These are phyloP conservation scores for Caloboletus inedulis DNA, from an alignment of 1,284 basidiomycete species.

Conservation along the genomic window DNA sequence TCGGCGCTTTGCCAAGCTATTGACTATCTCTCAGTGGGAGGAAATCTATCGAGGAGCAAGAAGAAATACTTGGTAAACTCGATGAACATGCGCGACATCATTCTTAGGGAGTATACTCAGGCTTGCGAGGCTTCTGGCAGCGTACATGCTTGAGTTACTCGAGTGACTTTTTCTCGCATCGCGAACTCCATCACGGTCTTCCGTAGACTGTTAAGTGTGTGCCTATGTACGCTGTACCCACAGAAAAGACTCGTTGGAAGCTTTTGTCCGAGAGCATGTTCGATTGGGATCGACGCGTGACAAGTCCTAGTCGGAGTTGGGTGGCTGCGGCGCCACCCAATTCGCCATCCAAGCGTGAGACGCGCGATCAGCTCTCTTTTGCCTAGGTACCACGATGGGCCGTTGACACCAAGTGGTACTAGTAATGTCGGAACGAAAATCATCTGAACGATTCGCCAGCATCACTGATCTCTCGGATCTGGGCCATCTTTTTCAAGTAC, in stretches of 20 bases:
- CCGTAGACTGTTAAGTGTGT: background rate
- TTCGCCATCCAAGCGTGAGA: too few relatives aligned
- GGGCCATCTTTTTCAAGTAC: too few relatives aligned
- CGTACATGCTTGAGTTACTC: background rate
- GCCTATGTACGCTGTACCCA: background rate
- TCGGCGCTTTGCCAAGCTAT: background rate
- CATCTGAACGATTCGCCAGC: too few relatives aligned
- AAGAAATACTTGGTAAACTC: conserved; percentile 42
- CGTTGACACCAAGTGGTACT: too few relatives aligned
- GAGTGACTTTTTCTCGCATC: background rate
- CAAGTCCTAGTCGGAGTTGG: too few relatives aligned
- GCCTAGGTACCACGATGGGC: too few relatives aligned
- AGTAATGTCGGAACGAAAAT: too few relatives aligned
- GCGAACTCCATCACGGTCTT: background rate
- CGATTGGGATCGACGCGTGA: too few relatives aligned
- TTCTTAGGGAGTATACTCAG: background rate
- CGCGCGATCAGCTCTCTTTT: too few relatives aligned
- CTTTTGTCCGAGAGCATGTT: background rate
- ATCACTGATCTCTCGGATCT: too few relatives aligned
- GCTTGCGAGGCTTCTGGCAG: background rate
- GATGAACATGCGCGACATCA: conserved; percentile 33
- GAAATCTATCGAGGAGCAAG: conserved; percentile 42
- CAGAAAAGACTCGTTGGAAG: background rate
- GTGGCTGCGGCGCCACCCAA: too few relatives aligned
- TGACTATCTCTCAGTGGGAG: conserved; percentile 35